These are phyloP conservation scores for Leishmania turanica DNA, from an alignment of 208 protist genomes.

Conservation along the genomic window DNA sequence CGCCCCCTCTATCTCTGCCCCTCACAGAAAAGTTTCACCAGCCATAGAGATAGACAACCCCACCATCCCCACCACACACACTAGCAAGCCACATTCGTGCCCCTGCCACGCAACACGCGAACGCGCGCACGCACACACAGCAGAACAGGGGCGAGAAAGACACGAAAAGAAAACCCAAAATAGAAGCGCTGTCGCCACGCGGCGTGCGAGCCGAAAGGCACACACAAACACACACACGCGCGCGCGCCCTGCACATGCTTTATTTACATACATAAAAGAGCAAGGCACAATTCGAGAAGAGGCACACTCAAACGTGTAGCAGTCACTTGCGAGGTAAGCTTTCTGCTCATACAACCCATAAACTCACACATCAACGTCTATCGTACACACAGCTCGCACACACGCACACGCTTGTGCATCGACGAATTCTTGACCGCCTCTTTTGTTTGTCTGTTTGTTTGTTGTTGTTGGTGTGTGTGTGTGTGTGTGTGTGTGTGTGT, in stretches of 20 bases:
- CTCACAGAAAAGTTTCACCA: neutral
- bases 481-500: neutral
- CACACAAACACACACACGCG: neutral
- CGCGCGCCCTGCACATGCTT: neutral
- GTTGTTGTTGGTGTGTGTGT: neutral
- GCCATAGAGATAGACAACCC: slow-evolving; percentile 8
- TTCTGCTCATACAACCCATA: neutral
- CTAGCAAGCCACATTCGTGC: neutral
- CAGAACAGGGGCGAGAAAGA: neutral
- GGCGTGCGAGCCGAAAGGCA: neutral
- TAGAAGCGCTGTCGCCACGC: neutral
- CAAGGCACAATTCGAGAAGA: neutral
- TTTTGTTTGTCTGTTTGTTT: neutral
- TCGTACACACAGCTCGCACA: neutral
- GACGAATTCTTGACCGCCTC: neutral
- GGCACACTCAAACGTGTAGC: neutral
- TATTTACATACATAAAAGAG: neutral
- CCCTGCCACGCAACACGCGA: neutral
- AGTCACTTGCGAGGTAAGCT: neutral
- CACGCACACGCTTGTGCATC: neutral
- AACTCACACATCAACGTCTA: neutral
- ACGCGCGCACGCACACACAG: neutral
- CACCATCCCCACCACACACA: neutral
- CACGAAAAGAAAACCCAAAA: neutral
- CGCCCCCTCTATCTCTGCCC: slow-evolving; percentile 1